Evolutionary conservation across 164 flowering plant genomes (phyloP).

Genomic region (Macadamia integrifolia): DNA sequence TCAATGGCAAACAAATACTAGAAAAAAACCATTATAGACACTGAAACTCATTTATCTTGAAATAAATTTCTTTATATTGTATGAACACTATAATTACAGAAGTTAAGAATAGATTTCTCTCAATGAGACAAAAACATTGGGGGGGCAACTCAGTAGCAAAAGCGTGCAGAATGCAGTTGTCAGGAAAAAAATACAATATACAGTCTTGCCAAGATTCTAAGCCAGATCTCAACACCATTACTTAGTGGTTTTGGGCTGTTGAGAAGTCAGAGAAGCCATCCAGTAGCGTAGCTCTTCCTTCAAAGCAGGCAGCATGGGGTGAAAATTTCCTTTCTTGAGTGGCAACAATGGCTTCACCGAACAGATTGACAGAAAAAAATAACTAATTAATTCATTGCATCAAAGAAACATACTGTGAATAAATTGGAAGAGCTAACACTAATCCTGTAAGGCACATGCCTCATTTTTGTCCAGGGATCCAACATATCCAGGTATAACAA

Average conservation of each 20-base stretch:
- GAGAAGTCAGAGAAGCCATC: constrained; percentile 2
- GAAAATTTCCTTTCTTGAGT: constrained; percentile 1
- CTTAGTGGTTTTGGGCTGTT: constrained; percentile 8
- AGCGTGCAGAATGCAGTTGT: constrained; percentile 36
- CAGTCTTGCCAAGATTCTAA: constrained; percentile 41
- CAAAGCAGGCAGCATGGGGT: constrained; percentile 7
- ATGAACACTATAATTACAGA: background rate
- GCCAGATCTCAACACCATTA: constrained; percentile 18
- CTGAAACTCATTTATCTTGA: background rate
- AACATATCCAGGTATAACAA: too few relatives aligned
- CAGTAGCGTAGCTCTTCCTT: constrained; percentile 10
- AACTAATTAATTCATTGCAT: background rate
- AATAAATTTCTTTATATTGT: background rate
- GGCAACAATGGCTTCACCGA: background rate
- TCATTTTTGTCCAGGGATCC: too few relatives aligned
- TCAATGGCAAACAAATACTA: too few relatives aligned
- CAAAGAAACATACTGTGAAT: too few relatives aligned
- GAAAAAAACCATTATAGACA: too few relatives aligned
- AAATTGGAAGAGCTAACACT: too few relatives aligned
- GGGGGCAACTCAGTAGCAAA: constrained; percentile 38
- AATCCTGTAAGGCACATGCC: too few relatives aligned
- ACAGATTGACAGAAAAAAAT: background rate
- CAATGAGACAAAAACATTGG: constrained; percentile 8
- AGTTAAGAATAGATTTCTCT: background rate
- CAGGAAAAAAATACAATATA: constrained; percentile 59